phyloP scores from a whole-genome alignment of 1,139 yeast species.

The Suhomyces maxii region DNA sequence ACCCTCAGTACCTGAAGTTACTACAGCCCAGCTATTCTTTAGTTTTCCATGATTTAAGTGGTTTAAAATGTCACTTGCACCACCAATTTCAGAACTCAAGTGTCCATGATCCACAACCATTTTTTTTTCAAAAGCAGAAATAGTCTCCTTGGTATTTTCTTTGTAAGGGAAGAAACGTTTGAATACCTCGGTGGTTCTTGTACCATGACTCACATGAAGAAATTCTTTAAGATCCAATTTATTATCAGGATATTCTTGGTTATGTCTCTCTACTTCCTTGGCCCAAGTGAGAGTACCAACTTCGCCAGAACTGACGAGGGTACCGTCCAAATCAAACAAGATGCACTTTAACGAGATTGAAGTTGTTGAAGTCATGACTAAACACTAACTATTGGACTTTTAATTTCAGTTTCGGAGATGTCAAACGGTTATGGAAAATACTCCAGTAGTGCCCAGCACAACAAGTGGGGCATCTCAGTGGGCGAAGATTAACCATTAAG shows the following conservation, averaged over 20 bases:
- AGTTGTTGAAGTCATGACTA: not conserved
- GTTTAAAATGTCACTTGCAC: conserved; percentile 14
- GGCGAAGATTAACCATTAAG: no score
- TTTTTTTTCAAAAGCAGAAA: conserved; percentile 16
- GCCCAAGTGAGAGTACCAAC: conserved; percentile 24
- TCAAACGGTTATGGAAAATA: no score
- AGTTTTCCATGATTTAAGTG: conserved; percentile 10
- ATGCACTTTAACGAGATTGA: conserved; percentile 1
- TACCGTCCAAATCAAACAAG: conserved; percentile 25
- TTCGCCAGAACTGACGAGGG: conserved; percentile 22
- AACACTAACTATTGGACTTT: not conserved
- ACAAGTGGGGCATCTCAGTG: no score
- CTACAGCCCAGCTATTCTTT: conserved; percentile 20
- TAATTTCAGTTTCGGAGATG: not conserved
- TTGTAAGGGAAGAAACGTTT: conserved; percentile 17
- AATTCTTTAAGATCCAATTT: conserved; percentile 14
- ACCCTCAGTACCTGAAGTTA: conserved; percentile 21
- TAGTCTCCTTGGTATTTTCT: conserved; percentile 10
- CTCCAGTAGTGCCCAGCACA: no score
- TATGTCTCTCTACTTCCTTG: conserved; percentile 16
- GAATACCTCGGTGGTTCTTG: conserved; percentile 19
- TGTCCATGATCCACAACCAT: conserved; percentile 20
- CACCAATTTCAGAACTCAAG: conserved; percentile 18
- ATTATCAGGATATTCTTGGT: conserved; percentile 12
- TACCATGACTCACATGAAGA: conserved; percentile 19